A percentile compares a stretch with the other conserved stretches of the same genome.
These are phyloP conservation scores for Populus tremula DNA, from an alignment of 345 rosid genomes.

Conservation along the genomic window DNA sequence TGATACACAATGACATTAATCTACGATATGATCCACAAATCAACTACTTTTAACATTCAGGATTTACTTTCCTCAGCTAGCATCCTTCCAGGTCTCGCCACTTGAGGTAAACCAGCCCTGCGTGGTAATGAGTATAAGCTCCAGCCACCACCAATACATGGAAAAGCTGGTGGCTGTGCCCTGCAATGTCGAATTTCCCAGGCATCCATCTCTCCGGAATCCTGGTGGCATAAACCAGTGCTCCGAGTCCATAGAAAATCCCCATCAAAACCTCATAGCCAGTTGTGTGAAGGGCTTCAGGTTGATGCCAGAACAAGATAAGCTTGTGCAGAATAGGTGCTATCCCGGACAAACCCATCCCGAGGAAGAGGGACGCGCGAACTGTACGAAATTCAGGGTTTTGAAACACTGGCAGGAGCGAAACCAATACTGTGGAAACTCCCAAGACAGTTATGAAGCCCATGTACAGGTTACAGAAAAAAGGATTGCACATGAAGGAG, in stretches of 20 bases:
- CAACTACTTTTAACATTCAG: neutral
- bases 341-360: slow-evolving; percentile 83
- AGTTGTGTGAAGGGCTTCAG: slow-evolving; percentile 87
- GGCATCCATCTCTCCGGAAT: slow-evolving; percentile 96
- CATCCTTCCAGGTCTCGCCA: slow-evolving; percentile 90
- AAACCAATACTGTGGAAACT: slow-evolving; percentile 54
- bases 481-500: slow-evolving; percentile 90
- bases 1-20: neutral
- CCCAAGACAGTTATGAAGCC: slow-evolving; percentile 82
- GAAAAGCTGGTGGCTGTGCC: slow-evolving; percentile 94
- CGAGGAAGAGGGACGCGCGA: slow-evolving; percentile 74
- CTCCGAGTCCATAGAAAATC: slow-evolving; percentile 67
- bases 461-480: slow-evolving; percentile 84
- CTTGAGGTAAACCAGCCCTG: slow-evolving; percentile 79
- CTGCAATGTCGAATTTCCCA: slow-evolving; percentile 88
- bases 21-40: neutral
- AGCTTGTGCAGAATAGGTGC: slow-evolving; percentile 85
- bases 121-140: slow-evolving; percentile 78
- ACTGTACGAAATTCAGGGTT: slow-evolving; percentile 62
- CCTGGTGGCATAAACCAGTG: slow-evolving; percentile 78
- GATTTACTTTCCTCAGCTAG: slow-evolving; percentile 8
- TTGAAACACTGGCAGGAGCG: slow-evolving; percentile 81
- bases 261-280: slow-evolving; percentile 92
- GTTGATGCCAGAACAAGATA: slow-evolving; percentile 75
- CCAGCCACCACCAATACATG: slow-evolving; percentile 88